Base-by-base conservation (phyloP, 2,329 filamentous ascomycete species). In the Claviceps sp. region DNA sequence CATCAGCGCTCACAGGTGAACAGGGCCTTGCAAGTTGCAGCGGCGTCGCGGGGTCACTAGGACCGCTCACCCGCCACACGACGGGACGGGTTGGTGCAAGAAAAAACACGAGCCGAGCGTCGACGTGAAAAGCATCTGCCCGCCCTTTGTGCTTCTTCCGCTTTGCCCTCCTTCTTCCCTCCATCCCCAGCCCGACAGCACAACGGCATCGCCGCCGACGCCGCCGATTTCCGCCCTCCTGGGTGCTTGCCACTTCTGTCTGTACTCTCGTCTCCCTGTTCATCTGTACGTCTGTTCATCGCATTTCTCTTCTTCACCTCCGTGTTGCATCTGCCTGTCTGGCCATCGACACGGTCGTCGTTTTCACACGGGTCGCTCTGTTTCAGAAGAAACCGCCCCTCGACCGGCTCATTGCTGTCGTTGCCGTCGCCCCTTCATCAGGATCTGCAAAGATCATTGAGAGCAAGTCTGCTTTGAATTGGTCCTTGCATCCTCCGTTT, bases 171-270 rank as follows among this genome's bases (percentile, higher is more conserved):
- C 56, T 57, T 55, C 59, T 58, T 56, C 57, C 56, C 30, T 34
- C 54, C 56, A 59, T 54, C 56, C 57, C 57, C 55, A 57, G 58
- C 59, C 58, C 56, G 57, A 60, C 58, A 58, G 55, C 59, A 56
- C 58, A 56, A 61, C 58, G 58, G 59, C 58, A 61, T 57, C 58
- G 59, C 54, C 55, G 54, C 57, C 58, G 59, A 59, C 55, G 55
- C 58, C 57, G 57, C 56, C 57, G 53, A 57, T 56, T 58, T 55
- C 57, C 53, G 47, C 47, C 54, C 53, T 41, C 55, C 55, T 56
- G 55, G 56, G 51, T 58, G 52, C 52, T 58, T 52, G 56, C 47
- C 49, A 43, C 44, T 42, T 50, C 39, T 48, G 49, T n/a, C 34
- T 51, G 50, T 54, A 45, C 50, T 50, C 51, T 52, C 47, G 48